Conservation (phyloP, 2,329 filamentous ascomycete species). For the Pezicula carpinea region DNA sequence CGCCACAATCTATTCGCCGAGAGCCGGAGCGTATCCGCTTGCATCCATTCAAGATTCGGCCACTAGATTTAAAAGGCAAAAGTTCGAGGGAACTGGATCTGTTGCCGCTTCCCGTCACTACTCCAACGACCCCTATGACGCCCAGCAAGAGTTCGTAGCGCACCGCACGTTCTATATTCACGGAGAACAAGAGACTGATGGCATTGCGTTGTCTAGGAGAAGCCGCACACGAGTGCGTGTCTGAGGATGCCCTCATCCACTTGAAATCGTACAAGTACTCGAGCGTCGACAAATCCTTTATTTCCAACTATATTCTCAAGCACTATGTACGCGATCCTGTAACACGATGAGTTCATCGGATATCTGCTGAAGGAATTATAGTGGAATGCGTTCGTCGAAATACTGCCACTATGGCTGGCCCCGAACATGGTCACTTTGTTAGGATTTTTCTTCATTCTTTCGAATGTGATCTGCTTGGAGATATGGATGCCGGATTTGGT, state of each 20-base stretch:
- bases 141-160: conserved; percentile 32
- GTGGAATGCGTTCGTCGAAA: conserved; percentile 95
- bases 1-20: conserved; percentile 14
- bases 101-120: conserved; percentile 25
- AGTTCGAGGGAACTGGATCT: conserved; percentile 19
- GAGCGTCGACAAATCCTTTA: conserved; percentile 89
- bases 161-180: not conserved
- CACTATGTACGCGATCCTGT: conserved; percentile 71
- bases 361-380: conserved; percentile 36
- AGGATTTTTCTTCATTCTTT: conserved; percentile 90
- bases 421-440: conserved; percentile 96
- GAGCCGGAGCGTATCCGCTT: conserved; percentile 26
- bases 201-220: conserved; percentile 31
- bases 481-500: conserved; percentile 85
- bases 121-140: conserved; percentile 30
- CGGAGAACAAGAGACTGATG: not conserved
- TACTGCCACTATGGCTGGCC: conserved; percentile 91
- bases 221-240: conserved; percentile 68
- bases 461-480: conserved; percentile 69
- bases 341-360: conserved; percentile 13
- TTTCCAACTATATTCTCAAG: conserved; percentile 88
- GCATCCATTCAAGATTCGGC: conserved; percentile 22
- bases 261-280: conserved; percentile 97
- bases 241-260: conserved; percentile 84
- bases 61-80: conserved; percentile 19